A percentile compares a stretch with the other conserved stretches of the same genome.
Evolutionary conservation across 192 early-diverging fungal species (phyloP).

Genomic region (Umbelopsis ramanniana): DNA sequence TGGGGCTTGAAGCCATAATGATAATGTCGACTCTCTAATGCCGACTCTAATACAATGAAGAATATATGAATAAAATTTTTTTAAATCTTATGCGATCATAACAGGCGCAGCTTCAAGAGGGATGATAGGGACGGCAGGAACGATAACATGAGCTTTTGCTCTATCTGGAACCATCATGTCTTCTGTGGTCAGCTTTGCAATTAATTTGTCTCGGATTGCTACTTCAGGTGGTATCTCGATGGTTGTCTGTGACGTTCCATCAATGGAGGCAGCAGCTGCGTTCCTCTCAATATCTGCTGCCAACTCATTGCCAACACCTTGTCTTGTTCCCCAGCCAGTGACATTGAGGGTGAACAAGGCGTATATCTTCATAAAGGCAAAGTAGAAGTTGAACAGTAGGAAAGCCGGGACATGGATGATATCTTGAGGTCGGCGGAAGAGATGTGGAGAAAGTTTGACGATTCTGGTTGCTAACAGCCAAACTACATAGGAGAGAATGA

Average conservation of each 20-base stretch:
- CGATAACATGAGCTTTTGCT: neutral
- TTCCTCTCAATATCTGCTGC: constrained; percentile 37
- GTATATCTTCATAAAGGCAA: constrained; percentile 60
- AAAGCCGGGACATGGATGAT: constrained; percentile 54
- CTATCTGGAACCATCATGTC: neutral
- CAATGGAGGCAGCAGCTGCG: neutral
- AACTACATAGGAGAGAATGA: constrained; percentile 50
- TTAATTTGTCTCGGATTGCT: neutral
- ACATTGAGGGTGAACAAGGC: constrained; percentile 66
- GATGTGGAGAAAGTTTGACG: constrained; percentile 63
- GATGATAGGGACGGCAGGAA: neutral
- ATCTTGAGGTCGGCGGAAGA: constrained; percentile 56
- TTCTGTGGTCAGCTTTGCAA: neutral
- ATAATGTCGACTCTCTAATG: too few relatives aligned
- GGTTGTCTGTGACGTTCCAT: constrained; percentile 2
- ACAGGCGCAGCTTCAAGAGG: neutral
- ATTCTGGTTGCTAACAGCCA: constrained; percentile 60
- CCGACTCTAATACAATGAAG: neutral
- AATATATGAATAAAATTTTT: neutral
- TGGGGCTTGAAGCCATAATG: too few relatives aligned
- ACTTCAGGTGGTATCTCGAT: constrained; percentile 14
- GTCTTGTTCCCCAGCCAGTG: constrained; percentile 61
- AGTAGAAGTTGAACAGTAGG: constrained; percentile 63
- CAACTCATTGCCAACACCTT: constrained; percentile 36
- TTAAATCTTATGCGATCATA: neutral